phyloP scores from a whole-genome alignment of 441 rosid genomes.

The Rhodomyrtus psidioides region DNA sequence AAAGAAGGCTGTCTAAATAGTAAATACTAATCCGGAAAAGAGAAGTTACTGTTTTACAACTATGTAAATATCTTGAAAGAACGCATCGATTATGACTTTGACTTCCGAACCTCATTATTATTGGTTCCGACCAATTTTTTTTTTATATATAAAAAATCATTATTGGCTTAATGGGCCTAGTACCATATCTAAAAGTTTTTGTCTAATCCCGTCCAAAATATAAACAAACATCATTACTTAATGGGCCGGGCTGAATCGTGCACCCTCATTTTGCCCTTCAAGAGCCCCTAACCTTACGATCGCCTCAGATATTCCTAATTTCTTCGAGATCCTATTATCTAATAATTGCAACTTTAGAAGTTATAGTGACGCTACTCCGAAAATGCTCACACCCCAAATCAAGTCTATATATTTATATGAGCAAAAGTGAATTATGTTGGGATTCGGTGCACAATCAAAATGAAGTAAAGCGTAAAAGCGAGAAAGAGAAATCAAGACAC shows the following conservation, averaged over 20 bases:
- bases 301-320: not conserved
- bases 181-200: not conserved
- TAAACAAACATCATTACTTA: no score
- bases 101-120: no score
- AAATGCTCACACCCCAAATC: not conserved
- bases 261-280: not conserved
- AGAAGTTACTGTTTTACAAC: no score
- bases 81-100: no score
- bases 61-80: no score
- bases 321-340: not conserved
- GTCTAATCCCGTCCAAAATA: not conserved
- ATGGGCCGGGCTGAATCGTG: not conserved
- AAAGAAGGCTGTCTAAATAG: not conserved
- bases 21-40: no score
- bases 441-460: no score
- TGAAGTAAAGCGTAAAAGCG: no score
- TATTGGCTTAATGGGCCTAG: not conserved
- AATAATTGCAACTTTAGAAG: not conserved
- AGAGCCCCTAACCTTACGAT: not conserved
- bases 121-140: no score
- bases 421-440: not conserved
- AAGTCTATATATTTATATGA: not conserved
- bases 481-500: no score
- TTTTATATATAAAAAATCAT: no score
- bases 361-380: not conserved